phyloP scores from a whole-genome alignment of 176 grass and related monocot species.

The Cymbopogon citratus region DNA sequence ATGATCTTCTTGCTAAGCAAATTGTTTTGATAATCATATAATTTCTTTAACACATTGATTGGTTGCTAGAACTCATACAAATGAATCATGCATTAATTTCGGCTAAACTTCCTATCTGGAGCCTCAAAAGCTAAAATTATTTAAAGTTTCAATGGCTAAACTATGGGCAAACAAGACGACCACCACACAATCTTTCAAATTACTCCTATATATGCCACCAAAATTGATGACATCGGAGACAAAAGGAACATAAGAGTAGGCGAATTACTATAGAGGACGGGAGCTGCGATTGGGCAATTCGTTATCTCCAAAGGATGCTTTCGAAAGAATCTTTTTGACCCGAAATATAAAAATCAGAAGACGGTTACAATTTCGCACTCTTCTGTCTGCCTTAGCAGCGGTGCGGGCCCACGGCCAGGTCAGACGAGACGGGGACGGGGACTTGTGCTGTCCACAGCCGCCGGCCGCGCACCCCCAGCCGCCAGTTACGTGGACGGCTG shows the following conservation, averaged over 20 bases:
- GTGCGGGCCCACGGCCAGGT: conserved; percentile 30
- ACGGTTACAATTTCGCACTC: conserved; percentile 27
- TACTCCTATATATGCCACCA: too few relatives aligned
- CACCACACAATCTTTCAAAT: too few relatives aligned
- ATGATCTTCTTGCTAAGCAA: too few relatives aligned
- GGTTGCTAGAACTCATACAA: background rate
- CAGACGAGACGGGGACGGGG: conserved; percentile 36
- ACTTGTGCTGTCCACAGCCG: background rate
- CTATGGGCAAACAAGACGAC: too few relatives aligned
- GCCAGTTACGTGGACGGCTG: conserved; percentile 25
- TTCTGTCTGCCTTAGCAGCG: background rate
- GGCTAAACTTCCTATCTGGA: too few relatives aligned
- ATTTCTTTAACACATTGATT: background rate
- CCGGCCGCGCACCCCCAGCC: too few relatives aligned
- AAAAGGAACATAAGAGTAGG: too few relatives aligned
- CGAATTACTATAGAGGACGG: too few relatives aligned
- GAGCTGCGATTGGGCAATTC: background rate
- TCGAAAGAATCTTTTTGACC: background rate
- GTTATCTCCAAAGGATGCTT: background rate
- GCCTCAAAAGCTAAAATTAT: too few relatives aligned
- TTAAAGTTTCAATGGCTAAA: too few relatives aligned
- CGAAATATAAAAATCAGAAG: background rate
- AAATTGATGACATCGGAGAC: too few relatives aligned
- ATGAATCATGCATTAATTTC: background rate
- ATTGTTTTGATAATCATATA: background rate